These are phyloP conservation scores for Kalmanozyma brasiliensis DNA, from an alignment of 1,284 basidiomycete species.

Conservation along the genomic window DNA sequence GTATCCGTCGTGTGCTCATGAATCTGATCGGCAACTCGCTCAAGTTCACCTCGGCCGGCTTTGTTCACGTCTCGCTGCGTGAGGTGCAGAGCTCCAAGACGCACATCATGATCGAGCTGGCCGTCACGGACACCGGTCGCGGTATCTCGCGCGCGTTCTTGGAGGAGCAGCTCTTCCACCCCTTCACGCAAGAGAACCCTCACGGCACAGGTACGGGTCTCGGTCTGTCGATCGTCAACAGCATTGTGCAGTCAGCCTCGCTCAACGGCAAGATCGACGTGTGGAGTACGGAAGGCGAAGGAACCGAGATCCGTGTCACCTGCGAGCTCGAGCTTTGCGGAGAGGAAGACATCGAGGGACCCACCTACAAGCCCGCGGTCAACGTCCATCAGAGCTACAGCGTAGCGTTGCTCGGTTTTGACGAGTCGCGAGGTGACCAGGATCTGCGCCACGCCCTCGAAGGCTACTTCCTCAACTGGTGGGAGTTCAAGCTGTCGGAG, in stretches of 20 bases:
- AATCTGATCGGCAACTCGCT: conserved; percentile 92
- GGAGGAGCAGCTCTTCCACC: conserved; percentile 93
- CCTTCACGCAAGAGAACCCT: conserved; percentile 89
- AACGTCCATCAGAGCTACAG: conserved; percentile 70
- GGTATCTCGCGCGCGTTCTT: conserved; percentile 65
- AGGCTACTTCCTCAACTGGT: conserved; percentile 79
- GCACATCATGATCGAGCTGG: conserved; percentile 81
- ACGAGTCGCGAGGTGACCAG: conserved; percentile 75
- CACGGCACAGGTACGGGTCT: conserved; percentile 91
- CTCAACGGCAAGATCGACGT: conserved; percentile 86
- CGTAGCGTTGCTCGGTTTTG: conserved; percentile 81
- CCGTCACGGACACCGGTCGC: conserved; percentile 90
- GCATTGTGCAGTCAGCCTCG: conserved; percentile 84
- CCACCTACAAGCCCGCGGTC: conserved; percentile 70
- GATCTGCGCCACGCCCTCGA: conserved; percentile 76
- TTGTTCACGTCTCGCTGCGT: conserved; percentile 84
- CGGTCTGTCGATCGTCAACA: conserved; percentile 96
- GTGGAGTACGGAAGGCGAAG: conserved; percentile 84
- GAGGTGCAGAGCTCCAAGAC: conserved; percentile 75
- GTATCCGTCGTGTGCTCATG: conserved; percentile 90
- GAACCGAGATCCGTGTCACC: conserved; percentile 91
- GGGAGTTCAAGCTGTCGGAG: conserved; percentile 74
- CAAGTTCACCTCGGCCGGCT: conserved; percentile 88
- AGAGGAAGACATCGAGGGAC: conserved; percentile 49
- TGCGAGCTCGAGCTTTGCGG: conserved; percentile 78